Percentiles rank a stretch among this genome's conserved stretches.
phyloP scores from a whole-genome alignment of 108 stramenopile species.

The Aurantiochytrium sp. region DNA sequence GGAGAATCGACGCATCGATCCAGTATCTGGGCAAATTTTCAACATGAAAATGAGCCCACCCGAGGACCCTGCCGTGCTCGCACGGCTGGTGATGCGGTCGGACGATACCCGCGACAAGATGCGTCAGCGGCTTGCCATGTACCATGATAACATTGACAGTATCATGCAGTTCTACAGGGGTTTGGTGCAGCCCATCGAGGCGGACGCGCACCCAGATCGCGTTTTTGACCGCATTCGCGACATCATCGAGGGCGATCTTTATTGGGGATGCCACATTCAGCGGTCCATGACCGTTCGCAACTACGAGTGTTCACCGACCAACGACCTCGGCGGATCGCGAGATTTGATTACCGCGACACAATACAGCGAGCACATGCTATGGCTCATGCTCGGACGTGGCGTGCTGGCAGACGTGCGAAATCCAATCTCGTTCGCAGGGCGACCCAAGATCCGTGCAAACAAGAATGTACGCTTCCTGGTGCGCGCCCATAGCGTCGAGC shows the following conservation, averaged over 20 bases:
- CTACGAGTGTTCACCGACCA: neutral
- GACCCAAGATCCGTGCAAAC: too few relatives aligned
- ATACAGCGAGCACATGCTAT: neutral
- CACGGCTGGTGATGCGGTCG: constrained; percentile 67
- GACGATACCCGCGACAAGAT: constrained; percentile 97
- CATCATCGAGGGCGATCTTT: constrained; percentile 26
- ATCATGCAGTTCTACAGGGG: constrained; percentile 65
- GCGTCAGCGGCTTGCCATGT: constrained; percentile 71
- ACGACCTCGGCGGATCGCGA: neutral
- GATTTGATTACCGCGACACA: neutral
- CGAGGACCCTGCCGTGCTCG: constrained; percentile 59
- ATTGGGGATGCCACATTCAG: neutral
- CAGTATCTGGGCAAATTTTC: constrained; percentile 87
- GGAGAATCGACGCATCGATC: constrained; percentile 85
- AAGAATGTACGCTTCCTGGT: neutral
- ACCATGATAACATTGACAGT: constrained; percentile 75
- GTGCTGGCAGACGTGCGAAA: neutral
- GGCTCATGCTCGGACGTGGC: neutral
- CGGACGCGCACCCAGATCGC: constrained; percentile 52
- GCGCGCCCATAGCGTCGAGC: neutral
- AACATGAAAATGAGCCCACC: constrained; percentile 85
- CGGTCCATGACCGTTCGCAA: neutral
- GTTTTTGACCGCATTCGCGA: constrained; percentile 52
- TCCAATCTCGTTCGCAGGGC: neutral
- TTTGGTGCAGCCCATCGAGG: constrained; percentile 66